Evolutionary conservation across 306 rosid genomes (phyloP), one percentile per base, ranked within the genome.

Genomic region (Prunus fruticosa): DNA sequence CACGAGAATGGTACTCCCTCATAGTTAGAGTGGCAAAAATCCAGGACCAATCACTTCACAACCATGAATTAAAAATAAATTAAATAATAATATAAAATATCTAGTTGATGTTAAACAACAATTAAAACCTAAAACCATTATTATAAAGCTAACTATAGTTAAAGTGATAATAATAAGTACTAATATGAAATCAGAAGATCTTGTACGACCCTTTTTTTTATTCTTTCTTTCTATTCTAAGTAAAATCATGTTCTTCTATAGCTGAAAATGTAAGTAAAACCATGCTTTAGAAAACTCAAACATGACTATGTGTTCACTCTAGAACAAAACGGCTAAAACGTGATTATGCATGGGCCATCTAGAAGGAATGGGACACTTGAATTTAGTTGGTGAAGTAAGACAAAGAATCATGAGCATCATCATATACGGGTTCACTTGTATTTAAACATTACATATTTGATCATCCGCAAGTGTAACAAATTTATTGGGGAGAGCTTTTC

Each of bases 351-450:
- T 34, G 50, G 50, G 15, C 27, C 52, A 45, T 75, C 64, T 34
- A 64, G 78, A 75, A 64, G 64, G 63, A 49, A 64, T 63, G 23
- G 49, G 23, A 34, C 64, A 75, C 45, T 45, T 19, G 23, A 14
- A 13, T 51, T 18, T 75, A 27, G 64, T 50, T 72, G 54, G 76
- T 72, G 67, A 57, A 22, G 14, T 41, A 22, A 4, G 41, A 43
- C 52, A 43, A 6, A 72, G 5, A 4, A 30, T 28, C 49, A 3
- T 28, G 8, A 3, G 74, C 27, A n/a, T 71, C 27, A n/a, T 71
- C 64, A 50, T 9, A 8, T 14, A 34, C 52, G 12, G 2, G 20
- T 34, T 45, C 38, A 41, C 49, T 49, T 32, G 7, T 32, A n/a
- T 13, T 18, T 19, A 22, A 11, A 20, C n/a, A n/a, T n/a, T n/a